A percentile compares a stretch with the other conserved stretches of the same genome.
phyloP scores from a whole-genome alignment of 2,329 filamentous ascomycete genomes.

The Neonectria magnoliae region DNA sequence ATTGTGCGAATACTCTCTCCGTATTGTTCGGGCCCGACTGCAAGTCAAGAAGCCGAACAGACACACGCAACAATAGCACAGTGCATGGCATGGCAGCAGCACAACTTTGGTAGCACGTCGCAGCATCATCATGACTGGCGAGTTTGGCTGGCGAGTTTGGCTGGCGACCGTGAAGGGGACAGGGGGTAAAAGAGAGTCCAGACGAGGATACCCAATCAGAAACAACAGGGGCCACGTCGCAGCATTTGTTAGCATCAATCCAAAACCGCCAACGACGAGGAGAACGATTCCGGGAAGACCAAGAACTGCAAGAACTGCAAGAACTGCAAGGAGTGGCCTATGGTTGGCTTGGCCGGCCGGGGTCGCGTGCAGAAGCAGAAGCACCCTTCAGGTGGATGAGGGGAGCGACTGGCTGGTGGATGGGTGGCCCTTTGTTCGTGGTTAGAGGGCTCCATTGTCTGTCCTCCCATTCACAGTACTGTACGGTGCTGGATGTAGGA shows the following conservation, averaged over 20 bases:
- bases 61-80: constrained; percentile 2
- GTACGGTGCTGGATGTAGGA: neutral
- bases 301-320: constrained; percentile 36
- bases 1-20: neutral
- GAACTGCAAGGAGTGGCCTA: constrained; percentile 26
- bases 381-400: constrained; percentile 39
- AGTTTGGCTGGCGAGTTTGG: constrained; percentile 15
- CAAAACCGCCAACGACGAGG: constrained; percentile 43
- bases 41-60: constrained; percentile 2
- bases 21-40: constrained; percentile 7
- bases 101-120: constrained; percentile 2
- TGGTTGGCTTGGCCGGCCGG: constrained; percentile 33
- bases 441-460: constrained; percentile 21
- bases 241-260: constrained; percentile 40
- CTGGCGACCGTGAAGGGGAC: constrained; percentile 14
- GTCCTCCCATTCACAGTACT: neutral
- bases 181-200: constrained; percentile 17
- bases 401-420: constrained; percentile 2
- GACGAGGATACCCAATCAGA: constrained; percentile 29
- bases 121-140: constrained; percentile 7
- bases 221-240: constrained; percentile 39
- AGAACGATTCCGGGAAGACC: constrained; percentile 33
- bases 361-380: constrained; percentile 38
- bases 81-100: constrained; percentile 14
- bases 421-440: neutral